Percentiles rank a stretch among this genome's conserved stretches.
Evolutionary conservation across 1,284 basidiomycete species (phyloP).

Genomic region (Microbotryum intermedium): DNA sequence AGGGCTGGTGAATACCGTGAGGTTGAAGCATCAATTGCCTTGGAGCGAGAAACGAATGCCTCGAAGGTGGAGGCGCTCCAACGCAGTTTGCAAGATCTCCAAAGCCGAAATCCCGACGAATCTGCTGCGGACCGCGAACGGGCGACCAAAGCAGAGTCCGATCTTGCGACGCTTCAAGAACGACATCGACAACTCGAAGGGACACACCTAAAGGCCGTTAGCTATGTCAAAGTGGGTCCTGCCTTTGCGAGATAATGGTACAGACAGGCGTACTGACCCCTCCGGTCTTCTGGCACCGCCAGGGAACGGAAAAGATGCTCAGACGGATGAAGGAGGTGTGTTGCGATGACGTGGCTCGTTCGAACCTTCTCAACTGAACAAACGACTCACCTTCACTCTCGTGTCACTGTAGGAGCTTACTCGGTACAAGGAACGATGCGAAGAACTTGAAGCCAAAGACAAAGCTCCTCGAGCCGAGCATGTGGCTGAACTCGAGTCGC

Average conservation of each 20-base stretch:
- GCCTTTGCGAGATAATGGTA: conserved; percentile 3
- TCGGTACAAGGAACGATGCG: conserved; percentile 75
- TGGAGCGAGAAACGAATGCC: no score
- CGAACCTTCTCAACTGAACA: not conserved
- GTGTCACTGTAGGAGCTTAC: conserved; percentile 53
- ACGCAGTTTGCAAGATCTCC: no score
- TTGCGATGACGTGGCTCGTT: conserved; percentile 21
- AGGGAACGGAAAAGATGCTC: conserved; percentile 96
- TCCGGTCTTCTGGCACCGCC: conserved; percentile 44
- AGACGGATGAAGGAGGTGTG: conserved; percentile 71
- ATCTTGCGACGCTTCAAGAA: conserved; percentile 31
- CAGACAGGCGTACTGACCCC: not conserved
- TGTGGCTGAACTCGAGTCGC: conserved; percentile 52
- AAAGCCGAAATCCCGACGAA: no score
- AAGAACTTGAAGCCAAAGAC: conserved; percentile 57
- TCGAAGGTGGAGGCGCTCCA: no score
- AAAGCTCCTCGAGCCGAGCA: conserved; percentile 54
- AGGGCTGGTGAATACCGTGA: conserved; percentile 17
- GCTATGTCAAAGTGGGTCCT: conserved; percentile 33
- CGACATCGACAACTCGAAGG: conserved; percentile 33
- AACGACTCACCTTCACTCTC: no score
- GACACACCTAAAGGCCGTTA: conserved; percentile 36
- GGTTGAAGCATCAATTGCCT: not conserved
- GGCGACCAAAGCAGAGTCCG: conserved; percentile 22
- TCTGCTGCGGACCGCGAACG: conserved; percentile 18